phyloP scores from a whole-genome alignment of 768 basidiomycete genomes.

The Mrakia blollopis region DNA sequence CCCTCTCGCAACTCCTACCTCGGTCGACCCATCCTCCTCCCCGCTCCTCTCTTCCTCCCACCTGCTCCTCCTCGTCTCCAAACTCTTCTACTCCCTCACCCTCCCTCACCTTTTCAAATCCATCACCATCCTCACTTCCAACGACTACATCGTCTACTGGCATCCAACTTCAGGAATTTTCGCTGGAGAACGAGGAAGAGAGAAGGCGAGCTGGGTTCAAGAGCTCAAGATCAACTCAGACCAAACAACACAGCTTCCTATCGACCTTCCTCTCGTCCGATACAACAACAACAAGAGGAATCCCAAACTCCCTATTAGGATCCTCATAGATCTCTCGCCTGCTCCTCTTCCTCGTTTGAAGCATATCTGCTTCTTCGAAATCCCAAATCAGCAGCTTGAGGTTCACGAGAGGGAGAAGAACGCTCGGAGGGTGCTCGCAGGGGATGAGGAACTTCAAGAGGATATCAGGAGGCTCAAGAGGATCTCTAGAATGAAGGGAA shows the following conservation, averaged over 20 bases:
- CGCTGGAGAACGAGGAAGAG: not conserved
- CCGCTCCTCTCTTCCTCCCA: not conserved
- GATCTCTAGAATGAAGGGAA: too few relatives aligned
- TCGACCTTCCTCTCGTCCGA: not conserved
- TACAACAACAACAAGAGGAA: not conserved
- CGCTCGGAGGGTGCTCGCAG: too few relatives aligned
- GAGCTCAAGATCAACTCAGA: not conserved
- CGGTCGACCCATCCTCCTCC: not conserved
- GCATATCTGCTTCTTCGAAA: not conserved
- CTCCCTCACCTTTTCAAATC: not conserved
- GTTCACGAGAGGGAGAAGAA: not conserved
- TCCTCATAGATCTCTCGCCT: not conserved
- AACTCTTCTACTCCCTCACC: not conserved
- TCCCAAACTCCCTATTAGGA: not conserved
- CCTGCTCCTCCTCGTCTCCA: conserved; percentile 1
- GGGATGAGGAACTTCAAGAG: too few relatives aligned
- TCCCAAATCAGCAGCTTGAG: not conserved
- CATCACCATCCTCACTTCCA: not conserved
- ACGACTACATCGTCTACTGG: not conserved
- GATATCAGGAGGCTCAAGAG: too few relatives aligned
- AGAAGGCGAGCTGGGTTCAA: not conserved
- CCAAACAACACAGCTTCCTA: not conserved
- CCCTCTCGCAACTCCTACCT: not conserved
- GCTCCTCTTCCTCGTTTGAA: not conserved
- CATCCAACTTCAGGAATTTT: not conserved